Base-by-base conservation (phyloP, 2,329 filamentous ascomycete species). In the Penicillium psychrosexuale region DNA sequence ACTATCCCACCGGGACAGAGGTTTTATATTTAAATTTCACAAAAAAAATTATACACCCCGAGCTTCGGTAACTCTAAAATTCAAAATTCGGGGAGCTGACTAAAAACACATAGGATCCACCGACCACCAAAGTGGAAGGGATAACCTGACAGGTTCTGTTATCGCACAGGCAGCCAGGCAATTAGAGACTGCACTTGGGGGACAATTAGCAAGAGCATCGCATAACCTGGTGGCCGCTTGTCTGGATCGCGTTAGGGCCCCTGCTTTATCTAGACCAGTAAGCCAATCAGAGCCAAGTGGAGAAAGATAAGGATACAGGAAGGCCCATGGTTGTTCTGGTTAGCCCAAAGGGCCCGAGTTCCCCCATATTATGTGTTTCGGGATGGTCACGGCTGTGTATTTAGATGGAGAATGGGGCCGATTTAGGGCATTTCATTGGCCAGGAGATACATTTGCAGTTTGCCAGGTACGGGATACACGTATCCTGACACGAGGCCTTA, bases 121-220 rank as follows among this genome's bases (percentile, higher is more conserved):
- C 11, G 19, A 1, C 12, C 5, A 5, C 31, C 31, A 33, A 9
- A 30, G 28, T 30, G 28, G 28, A 30, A 33, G 31, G 17, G 9
- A 37, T 37, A 37, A 37, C 3, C 8, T 15, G 31, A 12, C 34
- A 37, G 8, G 3, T 17, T 37, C 22, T 42, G 22, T 27, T 42
- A 40, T 55, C 47, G 39, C 44, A n/a, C 30, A 19, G 27, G 43
- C 43, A 9, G 9, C 9, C 27, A 24, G 11, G 24, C 22, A 8
- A 24, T 22, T 28, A 8, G 8, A 22, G 9, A 22, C 4, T 19
- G 8, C 24, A 6, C 12, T 30, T 30, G 11, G n/a, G 15, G 11
- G 24, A 3, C 36, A 19, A 59, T 61, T 58, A 61, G 57, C 59
- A 59, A 61, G 54, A 52, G 54, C 24, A 61, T 61, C 46, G 54